Conservation (phyloP, 176 grass and related monocot genomes). For the Musa schizocarpa region DNA sequence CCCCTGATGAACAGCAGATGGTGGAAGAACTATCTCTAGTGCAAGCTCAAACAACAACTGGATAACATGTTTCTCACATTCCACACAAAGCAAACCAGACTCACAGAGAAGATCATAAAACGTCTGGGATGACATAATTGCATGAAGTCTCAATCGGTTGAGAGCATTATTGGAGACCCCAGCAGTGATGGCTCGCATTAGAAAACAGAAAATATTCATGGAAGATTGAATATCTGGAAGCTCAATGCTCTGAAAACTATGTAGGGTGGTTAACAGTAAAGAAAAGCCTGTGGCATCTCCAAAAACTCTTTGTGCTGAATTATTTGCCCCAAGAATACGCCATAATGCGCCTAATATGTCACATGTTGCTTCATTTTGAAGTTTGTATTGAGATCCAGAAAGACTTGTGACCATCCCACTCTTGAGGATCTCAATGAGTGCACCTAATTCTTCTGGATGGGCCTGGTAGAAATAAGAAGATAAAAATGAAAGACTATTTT, state of each 20-base stretch:
- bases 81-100: conserved; percentile 81
- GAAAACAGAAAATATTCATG: conserved; percentile 74
- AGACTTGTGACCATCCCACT: conserved; percentile 86
- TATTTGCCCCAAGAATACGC: conserved; percentile 90
- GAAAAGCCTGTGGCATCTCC: conserved; percentile 99
- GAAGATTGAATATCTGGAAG: conserved; percentile 35
- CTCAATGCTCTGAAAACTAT: conserved; percentile 72
- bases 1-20: conserved; percentile 48
- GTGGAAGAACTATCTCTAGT: conserved; percentile 88
- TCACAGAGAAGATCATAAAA: conserved; percentile 97
- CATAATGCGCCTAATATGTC: conserved; percentile 87
- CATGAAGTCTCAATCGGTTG: conserved; percentile 84
- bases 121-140: conserved; percentile 71
- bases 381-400: conserved; percentile 81
- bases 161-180: conserved; percentile 81
- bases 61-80: conserved; percentile 92
- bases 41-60: conserved; percentile 95
- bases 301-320: conserved; percentile 75
- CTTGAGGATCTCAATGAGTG: conserved; percentile 86
- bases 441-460: conserved; percentile 94
- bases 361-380: conserved; percentile 85
- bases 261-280: conserved; percentile 73
- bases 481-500: conserved; percentile 13
- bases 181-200: conserved; percentile 87
- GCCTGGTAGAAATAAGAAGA: conserved; percentile 46